Base-by-base conservation (phyloP, 2,329 filamentous ascomycete genomes). In the Stylonectria norvegica region DNA sequence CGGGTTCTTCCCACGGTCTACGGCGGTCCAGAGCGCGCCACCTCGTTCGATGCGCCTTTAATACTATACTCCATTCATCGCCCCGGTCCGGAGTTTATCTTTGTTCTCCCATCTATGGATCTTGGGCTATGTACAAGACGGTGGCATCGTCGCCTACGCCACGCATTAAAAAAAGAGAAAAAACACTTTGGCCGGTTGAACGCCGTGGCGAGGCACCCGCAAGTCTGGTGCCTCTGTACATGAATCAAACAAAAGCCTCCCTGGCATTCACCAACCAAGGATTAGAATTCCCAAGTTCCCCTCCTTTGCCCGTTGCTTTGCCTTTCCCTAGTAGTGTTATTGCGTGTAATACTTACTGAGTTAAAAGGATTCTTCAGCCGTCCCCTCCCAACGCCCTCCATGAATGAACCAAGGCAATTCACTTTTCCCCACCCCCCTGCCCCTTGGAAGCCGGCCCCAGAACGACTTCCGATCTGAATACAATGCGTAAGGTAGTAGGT, bases 161-260 rank as follows among this genome's bases (percentile, higher is more conserved):
- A n/a, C n/a, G n/a, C n/a, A n/a, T n/a, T 10, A 34, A 31, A 31
- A 23, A 16, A 27, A 27, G 17, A 27, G 28, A 22, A 14, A 14
- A 22, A 23, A 8, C 12, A 32, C 27, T 18, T 18, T 53, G 44
- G 48, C 48, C 53, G 38, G 52, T 55, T 56, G 45, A 57, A 53
- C 50, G 52, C 49, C 53, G 34, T 44, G 36, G 52, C 32, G 53
- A 40, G 49, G 43, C 37, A 40, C 19, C 33, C 25, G 29, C 40
- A 36, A 40, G 28, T 45, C 30, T 29, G 43, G 42, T 38, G 38
- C 19, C 30, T 17, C 33, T n/a, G n/a, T n/a, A n/a, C n/a, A n/a
- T n/a, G n/a, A n/a, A n/a, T n/a, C n/a, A n/a, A n/a, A n/a, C n/a
- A n/a, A n/a, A n/a, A n/a, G n/a, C n/a, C n/a, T n/a, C n/a, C n/a